Conservation (phyloP, 768 basidiomycete species). For the Amanita molliuscula region DNA sequence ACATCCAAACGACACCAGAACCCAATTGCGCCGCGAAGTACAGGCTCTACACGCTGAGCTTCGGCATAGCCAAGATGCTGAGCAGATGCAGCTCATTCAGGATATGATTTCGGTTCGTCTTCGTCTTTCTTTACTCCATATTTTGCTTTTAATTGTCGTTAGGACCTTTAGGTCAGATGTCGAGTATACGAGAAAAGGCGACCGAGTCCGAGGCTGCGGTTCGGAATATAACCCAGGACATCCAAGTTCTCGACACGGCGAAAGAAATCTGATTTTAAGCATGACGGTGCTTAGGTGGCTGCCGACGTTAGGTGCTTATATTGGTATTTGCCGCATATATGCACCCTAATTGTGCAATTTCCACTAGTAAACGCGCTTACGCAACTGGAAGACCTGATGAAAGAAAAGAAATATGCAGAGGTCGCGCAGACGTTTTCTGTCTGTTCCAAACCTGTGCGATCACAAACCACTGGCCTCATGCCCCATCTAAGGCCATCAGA, state of each 20-base stretch:
- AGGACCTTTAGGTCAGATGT: slow-evolving; percentile 97
- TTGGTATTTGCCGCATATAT: background rate
- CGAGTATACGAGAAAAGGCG: slow-evolving; percentile 91
- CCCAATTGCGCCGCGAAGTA: slow-evolving; percentile 64
- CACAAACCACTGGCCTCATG: background rate
- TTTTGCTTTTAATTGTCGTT: slow-evolving; percentile 4
- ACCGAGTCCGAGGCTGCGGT: slow-evolving; percentile 97
- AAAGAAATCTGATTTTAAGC: slow-evolving; percentile 86
- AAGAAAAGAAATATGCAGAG: slow-evolving; percentile 72
- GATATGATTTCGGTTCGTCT: slow-evolving; percentile 85
- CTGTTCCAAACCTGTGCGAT: slow-evolving; percentile 10
- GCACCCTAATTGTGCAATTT: background rate
- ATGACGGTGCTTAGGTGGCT: slow-evolving; percentile 86
- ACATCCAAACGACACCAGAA: slow-evolving; percentile 58
- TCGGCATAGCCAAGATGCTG: slow-evolving; percentile 72
- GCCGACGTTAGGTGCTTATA: slow-evolving; percentile 80
- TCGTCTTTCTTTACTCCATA: background rate
- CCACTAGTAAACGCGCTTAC: slow-evolving; percentile 66
- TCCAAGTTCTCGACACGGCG: slow-evolving; percentile 86
- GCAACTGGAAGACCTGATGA: slow-evolving; percentile 70
- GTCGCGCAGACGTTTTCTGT: slow-evolving; percentile 77
- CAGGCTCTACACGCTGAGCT: slow-evolving; percentile 57
- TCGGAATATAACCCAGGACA: slow-evolving; percentile 90
- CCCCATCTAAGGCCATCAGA: slow-evolving; percentile 60
- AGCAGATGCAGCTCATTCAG: slow-evolving; percentile 83